A percentile compares a stretch with the other conserved stretches of the same genome.
Evolutionary conservation across 495 filamentous ascomycete genomes (phyloP).

Genomic region (Cryomyces minteri): DNA sequence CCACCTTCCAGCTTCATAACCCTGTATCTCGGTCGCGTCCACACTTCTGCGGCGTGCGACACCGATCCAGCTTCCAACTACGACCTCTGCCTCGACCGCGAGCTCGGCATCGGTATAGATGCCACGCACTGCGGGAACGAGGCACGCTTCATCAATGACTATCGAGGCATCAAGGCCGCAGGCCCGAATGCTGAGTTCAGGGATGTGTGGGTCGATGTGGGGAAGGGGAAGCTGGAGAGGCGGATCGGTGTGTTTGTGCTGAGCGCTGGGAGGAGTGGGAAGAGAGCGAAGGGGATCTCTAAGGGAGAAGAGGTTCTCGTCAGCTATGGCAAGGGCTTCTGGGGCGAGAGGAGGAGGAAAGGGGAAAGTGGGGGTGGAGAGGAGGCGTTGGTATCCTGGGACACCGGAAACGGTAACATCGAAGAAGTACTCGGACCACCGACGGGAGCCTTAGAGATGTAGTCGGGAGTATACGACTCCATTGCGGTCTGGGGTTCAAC

Average conservation of each 20-base stretch:
- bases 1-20: constrained; percentile 37
- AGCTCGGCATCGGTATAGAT: constrained; percentile 41
- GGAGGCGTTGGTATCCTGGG: no score
- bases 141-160: constrained; percentile 58
- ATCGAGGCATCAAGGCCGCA: constrained; percentile 34
- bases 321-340: constrained; percentile 52
- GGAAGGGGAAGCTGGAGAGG: constrained; percentile 24
- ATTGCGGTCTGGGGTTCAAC: no score
- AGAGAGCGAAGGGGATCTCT: constrained; percentile 29
- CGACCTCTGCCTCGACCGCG: constrained; percentile 44
- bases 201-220: constrained; percentile 19
- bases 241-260: constrained; percentile 43
- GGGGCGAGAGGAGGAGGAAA: constrained; percentile 17
- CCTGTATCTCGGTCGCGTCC: constrained; percentile 46
- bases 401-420: no score
- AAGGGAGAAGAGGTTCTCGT: constrained; percentile 46
- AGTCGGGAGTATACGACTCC: no score
- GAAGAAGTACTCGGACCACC: no score
- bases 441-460: no score
- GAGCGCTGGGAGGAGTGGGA: constrained; percentile 31
- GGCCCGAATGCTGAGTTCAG: constrained; percentile 43
- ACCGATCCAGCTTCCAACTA: constrained; percentile 38
- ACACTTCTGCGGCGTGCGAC: constrained; percentile 22
- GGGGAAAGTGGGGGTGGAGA: no score
- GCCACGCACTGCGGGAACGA: constrained; percentile 45